phyloP scores from a whole-genome alignment of 306 rosid genomes.

The Clitoria ternatea region DNA sequence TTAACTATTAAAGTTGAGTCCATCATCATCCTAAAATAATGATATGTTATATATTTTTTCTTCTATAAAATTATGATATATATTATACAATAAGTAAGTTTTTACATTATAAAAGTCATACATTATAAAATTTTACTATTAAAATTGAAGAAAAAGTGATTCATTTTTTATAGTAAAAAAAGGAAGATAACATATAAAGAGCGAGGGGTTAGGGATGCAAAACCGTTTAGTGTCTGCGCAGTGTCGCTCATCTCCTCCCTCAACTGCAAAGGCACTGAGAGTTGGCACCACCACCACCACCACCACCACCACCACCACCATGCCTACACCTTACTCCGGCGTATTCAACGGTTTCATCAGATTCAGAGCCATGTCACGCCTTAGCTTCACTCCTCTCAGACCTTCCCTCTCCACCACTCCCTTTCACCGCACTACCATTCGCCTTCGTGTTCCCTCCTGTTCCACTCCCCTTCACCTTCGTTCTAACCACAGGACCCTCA shows the following conservation, averaged over 20 bases:
- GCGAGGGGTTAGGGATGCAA: not conserved
- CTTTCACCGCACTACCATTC: slow-evolving; percentile 24
- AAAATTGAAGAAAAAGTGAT: too few relatives aligned
- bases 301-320: not conserved
- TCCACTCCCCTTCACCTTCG: slow-evolving; percentile 14
- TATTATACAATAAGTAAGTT: too few relatives aligned
- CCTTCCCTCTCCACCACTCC: slow-evolving; percentile 18
- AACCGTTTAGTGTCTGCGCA: slow-evolving; percentile 3
- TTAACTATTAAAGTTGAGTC: too few relatives aligned
- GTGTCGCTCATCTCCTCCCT: not conserved
- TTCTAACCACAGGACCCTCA: slow-evolving; percentile 23
- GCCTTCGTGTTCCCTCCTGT: slow-evolving; percentile 25
- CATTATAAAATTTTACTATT: too few relatives aligned
- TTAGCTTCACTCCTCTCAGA: not conserved
- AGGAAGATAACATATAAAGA: not conserved
- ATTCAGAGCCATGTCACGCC: slow-evolving; percentile 38
- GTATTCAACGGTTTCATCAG: slow-evolving; percentile 39
- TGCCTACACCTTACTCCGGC: slow-evolving; percentile 42
- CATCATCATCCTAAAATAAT: too few relatives aligned
- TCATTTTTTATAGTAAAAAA: not conserved
- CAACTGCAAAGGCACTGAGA: too few relatives aligned
- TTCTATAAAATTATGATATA: too few relatives aligned
- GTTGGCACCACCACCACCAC: too few relatives aligned
- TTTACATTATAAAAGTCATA: too few relatives aligned
- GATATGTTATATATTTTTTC: too few relatives aligned